Evolutionary conservation across 192 early-diverging fungal species (phyloP).

Genomic region (Linnemannia zychae): DNA sequence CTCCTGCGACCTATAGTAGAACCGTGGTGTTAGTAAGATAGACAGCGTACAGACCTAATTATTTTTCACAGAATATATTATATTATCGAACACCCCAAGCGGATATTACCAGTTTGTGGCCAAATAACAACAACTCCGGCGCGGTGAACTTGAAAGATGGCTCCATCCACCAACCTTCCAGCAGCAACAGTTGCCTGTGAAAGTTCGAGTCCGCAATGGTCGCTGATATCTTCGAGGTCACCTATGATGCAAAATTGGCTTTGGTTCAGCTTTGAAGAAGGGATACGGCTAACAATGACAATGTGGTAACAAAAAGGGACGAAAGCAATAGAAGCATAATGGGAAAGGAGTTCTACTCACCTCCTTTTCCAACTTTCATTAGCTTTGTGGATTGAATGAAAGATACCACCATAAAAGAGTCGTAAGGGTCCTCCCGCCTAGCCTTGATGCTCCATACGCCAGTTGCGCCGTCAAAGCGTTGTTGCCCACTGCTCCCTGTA

Average conservation of each 20-base stretch:
- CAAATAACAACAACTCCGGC: conserved; percentile 20
- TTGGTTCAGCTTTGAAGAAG: not conserved
- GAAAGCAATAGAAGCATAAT: not conserved
- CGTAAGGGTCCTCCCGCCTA: conserved; percentile 6
- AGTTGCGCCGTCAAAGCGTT: conserved; percentile 39
- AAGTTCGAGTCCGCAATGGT: conserved; percentile 25
- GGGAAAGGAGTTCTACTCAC: not conserved
- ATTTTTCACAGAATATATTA: not conserved
- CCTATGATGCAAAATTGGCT: not conserved
- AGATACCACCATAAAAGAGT: conserved; percentile 33
- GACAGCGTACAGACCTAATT: not conserved
- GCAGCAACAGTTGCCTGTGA: conserved; percentile 26
- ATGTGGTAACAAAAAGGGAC: not conserved
- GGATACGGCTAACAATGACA: not conserved
- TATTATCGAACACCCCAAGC: not conserved
- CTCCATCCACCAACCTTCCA: conserved; percentile 20
- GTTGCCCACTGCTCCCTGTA: conserved; percentile 42
- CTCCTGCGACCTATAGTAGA: conserved; percentile 1
- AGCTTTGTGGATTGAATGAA: conserved; percentile 46
- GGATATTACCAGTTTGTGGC: conserved; percentile 8
- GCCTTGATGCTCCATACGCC: conserved; percentile 39
- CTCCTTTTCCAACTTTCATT: conserved; percentile 27
- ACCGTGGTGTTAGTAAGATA: not conserved
- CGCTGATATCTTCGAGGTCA: conserved; percentile 32
- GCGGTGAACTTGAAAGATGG: conserved; percentile 46